phyloP scores from a whole-genome alignment of 768 basidiomycete genomes.

The Podaxis carcinomalis region DNA sequence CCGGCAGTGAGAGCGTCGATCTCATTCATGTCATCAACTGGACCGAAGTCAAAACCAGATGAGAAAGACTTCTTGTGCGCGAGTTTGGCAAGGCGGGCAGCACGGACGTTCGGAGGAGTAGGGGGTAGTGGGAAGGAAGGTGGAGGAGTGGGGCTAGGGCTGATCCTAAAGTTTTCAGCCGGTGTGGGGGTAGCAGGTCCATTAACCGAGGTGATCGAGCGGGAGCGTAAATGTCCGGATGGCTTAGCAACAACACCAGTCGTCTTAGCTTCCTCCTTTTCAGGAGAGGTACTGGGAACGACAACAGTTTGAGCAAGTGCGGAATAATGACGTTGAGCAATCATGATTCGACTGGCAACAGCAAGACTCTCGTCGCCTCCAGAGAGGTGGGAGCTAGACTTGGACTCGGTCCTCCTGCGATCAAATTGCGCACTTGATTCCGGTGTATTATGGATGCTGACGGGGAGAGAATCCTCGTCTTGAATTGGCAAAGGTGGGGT shows the following conservation, averaged over 20 bases:
- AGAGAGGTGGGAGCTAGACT: conserved; percentile 51
- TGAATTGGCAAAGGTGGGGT: conserved; percentile 64
- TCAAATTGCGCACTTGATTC: conserved; percentile 57
- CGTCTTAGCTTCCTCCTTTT: conserved; percentile 28
- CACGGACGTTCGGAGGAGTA: conserved; percentile 65
- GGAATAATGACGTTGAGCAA: conserved; percentile 72
- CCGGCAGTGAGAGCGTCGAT: conserved; percentile 71
- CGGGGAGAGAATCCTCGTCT: conserved; percentile 40
- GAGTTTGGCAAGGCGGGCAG: conserved; percentile 49
- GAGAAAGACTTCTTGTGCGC: conserved; percentile 62
- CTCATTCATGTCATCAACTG: conserved; percentile 55
- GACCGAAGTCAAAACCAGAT: conserved; percentile 59
- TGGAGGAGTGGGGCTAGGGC: conserved; percentile 38
- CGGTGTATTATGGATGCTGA: conserved; percentile 45
- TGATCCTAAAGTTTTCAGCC: conserved; percentile 33
- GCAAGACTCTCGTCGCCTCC: conserved; percentile 46
- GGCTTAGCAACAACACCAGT: conserved; percentile 31
- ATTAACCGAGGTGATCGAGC: conserved; percentile 52
- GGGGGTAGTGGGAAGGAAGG: conserved; percentile 70
- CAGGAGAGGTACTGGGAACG: conserved; percentile 41
- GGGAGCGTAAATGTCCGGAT: conserved; percentile 52
- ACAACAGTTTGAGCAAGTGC: conserved; percentile 62
- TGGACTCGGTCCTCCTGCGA: conserved; percentile 45
- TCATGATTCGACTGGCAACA: conserved; percentile 58
- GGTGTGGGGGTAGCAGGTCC: conserved; percentile 33